A percentile compares a stretch with the other conserved stretches of the same genome.
phyloP scores from a whole-genome alignment of 176 grass and related monocot genomes.

The Ampelocalamus luodianensis region DNA sequence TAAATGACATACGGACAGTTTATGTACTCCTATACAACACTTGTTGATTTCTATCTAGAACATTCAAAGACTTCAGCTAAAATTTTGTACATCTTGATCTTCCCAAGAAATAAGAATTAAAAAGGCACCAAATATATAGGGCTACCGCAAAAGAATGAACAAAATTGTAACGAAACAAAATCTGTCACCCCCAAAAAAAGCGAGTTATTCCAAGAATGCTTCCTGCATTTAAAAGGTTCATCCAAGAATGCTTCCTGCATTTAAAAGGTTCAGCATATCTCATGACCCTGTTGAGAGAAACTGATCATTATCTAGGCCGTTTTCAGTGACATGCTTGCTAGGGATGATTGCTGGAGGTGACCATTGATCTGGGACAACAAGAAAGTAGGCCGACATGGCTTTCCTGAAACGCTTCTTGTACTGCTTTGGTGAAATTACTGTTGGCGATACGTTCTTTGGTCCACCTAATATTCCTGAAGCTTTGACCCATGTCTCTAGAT shows the following conservation, averaged over 20 bases:
- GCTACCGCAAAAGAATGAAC: slow-evolving; percentile 32
- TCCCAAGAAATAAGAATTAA: slow-evolving; percentile 15
- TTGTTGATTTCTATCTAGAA: slow-evolving; percentile 43
- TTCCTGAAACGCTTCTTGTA: slow-evolving; percentile 97
- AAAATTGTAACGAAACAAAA: slow-evolving; percentile 33
- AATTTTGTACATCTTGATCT: slow-evolving; percentile 43
- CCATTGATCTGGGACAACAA: slow-evolving; percentile 94
- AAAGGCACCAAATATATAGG: neutral
- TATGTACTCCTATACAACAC: slow-evolving; percentile 36
- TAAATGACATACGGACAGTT: slow-evolving; percentile 11
- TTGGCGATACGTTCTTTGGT: slow-evolving; percentile 86
- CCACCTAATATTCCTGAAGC: slow-evolving; percentile 96
- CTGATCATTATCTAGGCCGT: slow-evolving; percentile 47
- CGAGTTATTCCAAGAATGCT: slow-evolving; percentile 14
- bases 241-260: slow-evolving; percentile 30
- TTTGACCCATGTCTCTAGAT: slow-evolving; percentile 98
- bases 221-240: slow-evolving; percentile 33
- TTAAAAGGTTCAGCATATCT: slow-evolving; percentile 42
- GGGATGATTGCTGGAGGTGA: slow-evolving; percentile 53
- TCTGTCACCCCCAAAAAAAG: slow-evolving; percentile 18
- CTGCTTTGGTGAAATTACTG: slow-evolving; percentile 95
- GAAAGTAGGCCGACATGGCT: slow-evolving; percentile 95
- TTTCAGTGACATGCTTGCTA: slow-evolving; percentile 55
- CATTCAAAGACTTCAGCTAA: slow-evolving; percentile 33
- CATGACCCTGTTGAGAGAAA: slow-evolving; percentile 28